A percentile compares a stretch with the other conserved stretches of the same genome.
Conservation (phyloP, 768 basidiomycete species). For the Podaxis pistillaris region DNA sequence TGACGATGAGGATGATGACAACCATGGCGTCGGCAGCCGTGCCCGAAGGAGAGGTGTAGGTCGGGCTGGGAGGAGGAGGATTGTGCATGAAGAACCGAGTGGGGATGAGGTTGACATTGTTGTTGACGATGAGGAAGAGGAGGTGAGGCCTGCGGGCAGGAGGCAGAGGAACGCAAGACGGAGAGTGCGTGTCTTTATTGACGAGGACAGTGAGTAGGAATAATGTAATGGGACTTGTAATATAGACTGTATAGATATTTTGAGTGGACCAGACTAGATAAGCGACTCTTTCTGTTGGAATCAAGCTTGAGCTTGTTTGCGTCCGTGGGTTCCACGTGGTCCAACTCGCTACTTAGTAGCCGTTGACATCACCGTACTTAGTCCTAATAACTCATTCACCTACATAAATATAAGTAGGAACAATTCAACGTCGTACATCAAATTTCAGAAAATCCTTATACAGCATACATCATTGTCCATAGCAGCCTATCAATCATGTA, state of each 20-base stretch:
- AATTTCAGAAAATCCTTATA: too few relatives aligned
- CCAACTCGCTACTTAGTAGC: too few relatives aligned
- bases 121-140: conserved; percentile 43
- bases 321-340: too few relatives aligned
- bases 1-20: background rate
- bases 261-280: background rate
- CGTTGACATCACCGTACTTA: too few relatives aligned
- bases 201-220: background rate
- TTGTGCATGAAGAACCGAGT: conserved; percentile 35
- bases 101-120: conserved; percentile 24
- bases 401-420: too few relatives aligned
- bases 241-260: background rate
- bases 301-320: background rate
- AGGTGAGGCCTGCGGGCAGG: background rate
- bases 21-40: background rate
- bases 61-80: conserved; percentile 42
- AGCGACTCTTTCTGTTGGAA: background rate
- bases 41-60: background rate
- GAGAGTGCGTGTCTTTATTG: background rate
- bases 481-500: too few relatives aligned
- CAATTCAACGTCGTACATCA: too few relatives aligned
- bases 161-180: background rate
- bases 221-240: background rate
- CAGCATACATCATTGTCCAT: background rate
- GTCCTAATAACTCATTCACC: too few relatives aligned